Percentiles rank a stretch among this genome's conserved stretches.
phyloP scores from a whole-genome alignment of 2,329 filamentous ascomycete genomes.

The Didymella exigua region DNA sequence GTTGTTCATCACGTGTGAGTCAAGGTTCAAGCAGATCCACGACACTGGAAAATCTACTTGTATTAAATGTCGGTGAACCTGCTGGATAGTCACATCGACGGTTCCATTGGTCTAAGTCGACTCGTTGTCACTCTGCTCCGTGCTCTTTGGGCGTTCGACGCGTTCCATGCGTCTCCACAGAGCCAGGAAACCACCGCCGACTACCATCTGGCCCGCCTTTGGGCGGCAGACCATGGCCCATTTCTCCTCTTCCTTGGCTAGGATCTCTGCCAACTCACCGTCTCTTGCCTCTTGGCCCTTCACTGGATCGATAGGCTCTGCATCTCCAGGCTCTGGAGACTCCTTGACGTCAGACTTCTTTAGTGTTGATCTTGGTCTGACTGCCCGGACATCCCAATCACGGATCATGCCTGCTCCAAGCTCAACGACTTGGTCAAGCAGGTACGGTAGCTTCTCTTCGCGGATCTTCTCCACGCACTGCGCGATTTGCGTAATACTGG shows the following conservation, averaged over 20 bases:
- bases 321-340: conserved; percentile 16
- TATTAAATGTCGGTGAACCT: conserved; percentile 12
- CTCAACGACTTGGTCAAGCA: conserved; percentile 66
- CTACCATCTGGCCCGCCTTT: conserved; percentile 42
- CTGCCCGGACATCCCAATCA: conserved; percentile 67
- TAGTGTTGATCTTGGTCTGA: conserved; percentile 47
- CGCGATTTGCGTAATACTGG: conserved; percentile 78
- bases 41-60: background rate
- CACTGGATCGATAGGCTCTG: conserved; percentile 22
- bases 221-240: conserved; percentile 48
- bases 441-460: conserved; percentile 60
- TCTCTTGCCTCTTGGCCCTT: conserved; percentile 35
- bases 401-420: conserved; percentile 61
- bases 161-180: conserved; percentile 47
- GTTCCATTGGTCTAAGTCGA: conserved; percentile 10
- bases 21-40: conserved; percentile 1
- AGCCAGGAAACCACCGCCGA: conserved; percentile 47
- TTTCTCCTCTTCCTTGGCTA: conserved; percentile 36
- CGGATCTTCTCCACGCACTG: conserved; percentile 64
- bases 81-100: background rate
- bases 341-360: conserved; percentile 25
- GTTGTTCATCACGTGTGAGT: conserved; percentile 18
- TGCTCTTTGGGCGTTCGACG: conserved; percentile 29
- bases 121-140: conserved; percentile 8
- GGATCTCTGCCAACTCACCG: conserved; percentile 33